phyloP scores from a whole-genome alignment of 495 filamentous ascomycete species.

The Tuber brumale region DNA sequence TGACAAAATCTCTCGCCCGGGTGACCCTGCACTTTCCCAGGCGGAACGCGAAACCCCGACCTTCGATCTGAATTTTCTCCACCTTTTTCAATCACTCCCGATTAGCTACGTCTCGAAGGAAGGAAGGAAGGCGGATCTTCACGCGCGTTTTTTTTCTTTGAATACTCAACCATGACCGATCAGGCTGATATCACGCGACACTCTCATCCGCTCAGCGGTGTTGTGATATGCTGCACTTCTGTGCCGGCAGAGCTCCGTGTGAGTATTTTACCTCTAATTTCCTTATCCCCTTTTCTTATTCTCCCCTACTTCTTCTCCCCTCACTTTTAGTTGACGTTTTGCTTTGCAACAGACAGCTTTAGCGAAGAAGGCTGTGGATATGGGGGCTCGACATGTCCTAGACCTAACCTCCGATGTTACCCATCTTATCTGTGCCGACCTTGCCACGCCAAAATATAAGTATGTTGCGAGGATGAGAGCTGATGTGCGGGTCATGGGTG shows the following conservation, averaged over 20 bases:
- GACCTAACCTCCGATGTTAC: conserved; percentile 96
- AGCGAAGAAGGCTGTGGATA: conserved; percentile 60
- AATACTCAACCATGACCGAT: conserved; percentile 26
- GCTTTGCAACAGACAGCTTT: conserved; percentile 56
- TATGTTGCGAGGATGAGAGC: conserved; percentile 84
- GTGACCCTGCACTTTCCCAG: not conserved
- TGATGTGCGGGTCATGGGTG: conserved; percentile 72
- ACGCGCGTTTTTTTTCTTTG: not conserved
- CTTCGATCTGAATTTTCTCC: not conserved
- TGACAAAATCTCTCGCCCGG: not conserved
- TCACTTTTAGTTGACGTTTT: conserved; percentile 23
- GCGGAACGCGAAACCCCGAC: not conserved
- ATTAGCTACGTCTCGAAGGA: not conserved
- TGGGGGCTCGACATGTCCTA: conserved; percentile 78
- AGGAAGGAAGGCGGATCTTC: not conserved
- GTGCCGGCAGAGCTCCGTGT: conserved; percentile 76
- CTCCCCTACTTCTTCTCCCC: not conserved
- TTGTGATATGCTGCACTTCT: conserved; percentile 87
- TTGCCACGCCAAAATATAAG: conserved; percentile 83
- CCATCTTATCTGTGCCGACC: conserved; percentile 83
- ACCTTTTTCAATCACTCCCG: not conserved
- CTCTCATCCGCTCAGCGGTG: conserved; percentile 65
- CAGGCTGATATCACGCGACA: conserved; percentile 39
- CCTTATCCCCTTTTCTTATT: not conserved
- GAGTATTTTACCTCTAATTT: conserved; percentile 41